Evolutionary conservation across 257 asterid genomes (phyloP).

Genomic region (Ilex asprella): DNA sequence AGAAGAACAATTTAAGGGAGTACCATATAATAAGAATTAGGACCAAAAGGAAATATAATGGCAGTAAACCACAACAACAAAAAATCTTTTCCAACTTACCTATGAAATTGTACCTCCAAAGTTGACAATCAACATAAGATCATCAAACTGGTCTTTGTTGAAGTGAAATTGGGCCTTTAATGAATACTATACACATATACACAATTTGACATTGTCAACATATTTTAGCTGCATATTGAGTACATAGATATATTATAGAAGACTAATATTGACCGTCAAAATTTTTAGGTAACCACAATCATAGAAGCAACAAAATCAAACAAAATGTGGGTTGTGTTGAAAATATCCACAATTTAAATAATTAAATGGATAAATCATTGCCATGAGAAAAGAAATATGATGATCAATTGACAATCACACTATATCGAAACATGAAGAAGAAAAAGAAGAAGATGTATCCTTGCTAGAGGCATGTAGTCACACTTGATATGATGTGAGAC

Average conservation of each 20-base stretch:
- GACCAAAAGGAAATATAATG: not conserved
- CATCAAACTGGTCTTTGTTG: constrained; percentile 50
- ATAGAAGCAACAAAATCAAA: no score
- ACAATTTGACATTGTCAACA: not conserved
- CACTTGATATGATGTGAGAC: not conserved
- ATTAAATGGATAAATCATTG: no score
- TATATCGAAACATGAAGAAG: no score
- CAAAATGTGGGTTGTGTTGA: no score
- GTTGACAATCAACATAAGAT: constrained; percentile 47
- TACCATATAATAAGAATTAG: not conserved
- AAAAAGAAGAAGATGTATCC: no score
- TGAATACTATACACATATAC: constrained; percentile 39
- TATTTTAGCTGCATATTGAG: no score
- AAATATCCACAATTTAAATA: no score
- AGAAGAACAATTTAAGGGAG: not conserved
- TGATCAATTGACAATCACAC: no score
- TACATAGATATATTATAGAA: not conserved
- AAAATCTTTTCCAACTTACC: constrained; percentile 14
- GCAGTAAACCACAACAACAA: not conserved
- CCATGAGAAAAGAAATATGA: no score
- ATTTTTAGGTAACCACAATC: not conserved
- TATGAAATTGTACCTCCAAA: constrained; percentile 49
- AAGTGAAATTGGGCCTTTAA: constrained; percentile 58
- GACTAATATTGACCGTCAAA: not conserved
- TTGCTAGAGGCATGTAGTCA: no score